A percentile compares a stretch with the other conserved stretches of the same genome.
Conservation (phyloP, 2,329 filamentous ascomycete species). For the Ophiostoma australiae region DNA sequence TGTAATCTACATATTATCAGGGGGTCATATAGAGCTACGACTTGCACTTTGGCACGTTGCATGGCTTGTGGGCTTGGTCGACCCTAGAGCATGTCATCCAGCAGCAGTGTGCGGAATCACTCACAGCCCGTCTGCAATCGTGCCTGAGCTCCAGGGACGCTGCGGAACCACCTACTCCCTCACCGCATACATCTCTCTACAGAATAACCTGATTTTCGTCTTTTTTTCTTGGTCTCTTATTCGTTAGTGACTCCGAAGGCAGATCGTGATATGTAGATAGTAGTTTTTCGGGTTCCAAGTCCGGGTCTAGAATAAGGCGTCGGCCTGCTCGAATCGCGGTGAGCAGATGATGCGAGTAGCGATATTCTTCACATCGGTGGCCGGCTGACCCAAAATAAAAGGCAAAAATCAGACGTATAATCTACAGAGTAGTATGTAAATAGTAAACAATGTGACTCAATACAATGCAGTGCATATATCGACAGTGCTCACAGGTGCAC, state of each 20-base stretch:
- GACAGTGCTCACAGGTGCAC: neutral
- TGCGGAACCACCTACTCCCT: neutral
- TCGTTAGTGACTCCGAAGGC: neutral
- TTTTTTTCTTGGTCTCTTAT: neutral
- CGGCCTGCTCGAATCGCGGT: neutral
- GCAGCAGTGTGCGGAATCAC: too few relatives aligned
- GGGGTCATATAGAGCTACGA: neutral
- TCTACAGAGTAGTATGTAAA: too few relatives aligned
- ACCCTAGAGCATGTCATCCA: too few relatives aligned
- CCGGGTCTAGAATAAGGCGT: neutral
- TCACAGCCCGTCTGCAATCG: neutral
- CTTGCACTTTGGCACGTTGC: too few relatives aligned
- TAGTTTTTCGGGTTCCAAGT: neutral
- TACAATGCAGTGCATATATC: too few relatives aligned
- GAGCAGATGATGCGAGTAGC: neutral
- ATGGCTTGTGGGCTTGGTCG: too few relatives aligned
- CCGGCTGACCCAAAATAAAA: neutral
- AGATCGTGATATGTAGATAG: neutral
- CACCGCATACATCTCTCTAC: neutral
- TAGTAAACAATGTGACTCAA: too few relatives aligned
- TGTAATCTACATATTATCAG: neutral
- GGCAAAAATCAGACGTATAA: neutral
- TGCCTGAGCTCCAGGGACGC: too few relatives aligned
- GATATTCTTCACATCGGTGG: too few relatives aligned
- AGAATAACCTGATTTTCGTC: neutral